A percentile compares a stretch with the other conserved stretches of the same genome.
Conservation (phyloP, 345 rosid genomes). For the Aegle marmelos region DNA sequence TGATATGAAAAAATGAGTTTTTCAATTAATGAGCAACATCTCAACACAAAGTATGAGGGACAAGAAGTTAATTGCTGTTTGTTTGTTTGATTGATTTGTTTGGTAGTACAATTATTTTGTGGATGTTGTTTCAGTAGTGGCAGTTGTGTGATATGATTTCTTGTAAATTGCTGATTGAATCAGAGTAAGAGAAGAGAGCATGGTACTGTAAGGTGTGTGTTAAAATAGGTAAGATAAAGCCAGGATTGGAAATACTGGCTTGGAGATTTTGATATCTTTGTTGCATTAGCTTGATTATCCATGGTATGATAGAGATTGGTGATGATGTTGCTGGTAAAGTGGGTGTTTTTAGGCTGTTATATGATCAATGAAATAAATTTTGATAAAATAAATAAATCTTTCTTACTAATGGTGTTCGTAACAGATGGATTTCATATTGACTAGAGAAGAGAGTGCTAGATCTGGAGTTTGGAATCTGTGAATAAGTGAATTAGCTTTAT, state of each 20-base stretch:
- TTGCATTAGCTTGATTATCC: not conserved
- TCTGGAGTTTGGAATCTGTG: not conserved
- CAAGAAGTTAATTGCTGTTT: not conserved
- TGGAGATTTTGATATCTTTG: not conserved
- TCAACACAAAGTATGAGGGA: not conserved
- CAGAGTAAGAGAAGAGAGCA: not conserved
- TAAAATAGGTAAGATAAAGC: not conserved
- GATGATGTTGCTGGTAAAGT: not conserved
- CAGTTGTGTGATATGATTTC: not conserved
- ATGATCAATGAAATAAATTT: not conserved
- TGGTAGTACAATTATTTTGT: not conserved
- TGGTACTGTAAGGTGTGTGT: not conserved
- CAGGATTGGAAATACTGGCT: not conserved
- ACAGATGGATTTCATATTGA: not conserved
- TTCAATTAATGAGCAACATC: not conserved
- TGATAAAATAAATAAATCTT: not conserved
- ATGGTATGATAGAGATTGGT: not conserved
- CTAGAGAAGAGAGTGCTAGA: not conserved
- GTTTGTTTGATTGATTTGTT: not conserved
- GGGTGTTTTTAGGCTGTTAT: not conserved
- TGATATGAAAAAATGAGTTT: not conserved
- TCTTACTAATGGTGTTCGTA: not conserved
- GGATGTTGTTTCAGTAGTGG: not conserved
- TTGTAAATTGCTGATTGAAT: not conserved
- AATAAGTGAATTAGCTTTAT: not conserved